Percentiles rank a stretch among this genome's conserved stretches.
phyloP scores from a whole-genome alignment of 495 filamentous ascomycete species.

The Penicillium crystallinum region DNA sequence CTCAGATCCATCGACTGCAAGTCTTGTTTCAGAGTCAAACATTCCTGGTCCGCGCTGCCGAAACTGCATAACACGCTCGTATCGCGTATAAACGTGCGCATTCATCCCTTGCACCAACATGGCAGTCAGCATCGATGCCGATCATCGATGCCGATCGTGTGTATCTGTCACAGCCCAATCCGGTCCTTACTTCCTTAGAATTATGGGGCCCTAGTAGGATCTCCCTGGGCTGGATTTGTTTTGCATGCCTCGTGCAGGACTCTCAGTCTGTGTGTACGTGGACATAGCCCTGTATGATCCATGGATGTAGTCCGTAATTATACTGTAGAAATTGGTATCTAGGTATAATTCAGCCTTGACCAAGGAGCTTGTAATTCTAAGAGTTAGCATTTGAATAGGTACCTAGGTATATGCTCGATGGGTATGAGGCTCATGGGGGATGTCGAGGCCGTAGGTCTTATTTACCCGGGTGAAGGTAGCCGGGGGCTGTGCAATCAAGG shows the following conservation, averaged over 20 bases:
- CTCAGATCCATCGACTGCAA: too few relatives aligned
- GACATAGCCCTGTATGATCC: neutral
- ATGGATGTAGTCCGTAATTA: neutral
- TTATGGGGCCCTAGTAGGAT: neutral
- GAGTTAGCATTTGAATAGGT: too few relatives aligned
- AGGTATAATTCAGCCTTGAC: too few relatives aligned
- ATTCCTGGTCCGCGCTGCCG: neutral
- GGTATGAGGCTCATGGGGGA: neutral
- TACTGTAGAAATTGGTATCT: too few relatives aligned
- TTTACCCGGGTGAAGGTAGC: slow-evolving; percentile 10
- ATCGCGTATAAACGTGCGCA: slow-evolving; percentile 5
- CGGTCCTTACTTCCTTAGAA: slow-evolving; percentile 9
- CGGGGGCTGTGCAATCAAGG: slow-evolving; percentile 30
- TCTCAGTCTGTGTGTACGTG: neutral
- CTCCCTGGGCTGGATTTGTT: slow-evolving; percentile 1
- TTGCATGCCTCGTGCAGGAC: slow-evolving; percentile 10
- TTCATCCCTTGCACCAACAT: slow-evolving; percentile 20
- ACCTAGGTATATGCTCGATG: too few relatives aligned
- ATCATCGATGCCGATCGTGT: slow-evolving; percentile 15
- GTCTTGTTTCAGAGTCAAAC: neutral
- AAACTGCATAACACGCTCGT: neutral
- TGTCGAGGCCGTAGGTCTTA: neutral
- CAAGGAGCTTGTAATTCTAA: too few relatives aligned
- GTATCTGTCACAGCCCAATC: slow-evolving; percentile 16
- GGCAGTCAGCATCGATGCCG: slow-evolving; percentile 4